Conservation (phyloP, 768 basidiomycete genomes). For the Termitomyces sp. region DNA sequence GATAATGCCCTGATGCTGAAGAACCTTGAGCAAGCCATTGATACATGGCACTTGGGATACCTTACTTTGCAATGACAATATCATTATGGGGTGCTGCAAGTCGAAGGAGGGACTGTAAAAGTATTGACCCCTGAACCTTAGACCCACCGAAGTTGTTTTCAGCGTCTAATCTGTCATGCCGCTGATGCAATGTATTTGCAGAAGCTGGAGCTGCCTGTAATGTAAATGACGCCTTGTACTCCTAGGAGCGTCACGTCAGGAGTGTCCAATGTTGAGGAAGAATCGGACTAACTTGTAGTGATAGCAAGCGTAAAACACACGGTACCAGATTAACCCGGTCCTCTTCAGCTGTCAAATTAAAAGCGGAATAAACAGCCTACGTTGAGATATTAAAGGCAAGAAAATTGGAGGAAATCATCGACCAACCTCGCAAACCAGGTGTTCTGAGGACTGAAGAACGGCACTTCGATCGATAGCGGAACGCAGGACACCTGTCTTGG, state of each 20-base stretch:
- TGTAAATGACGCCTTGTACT: constrained; percentile 12
- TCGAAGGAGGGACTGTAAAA: constrained; percentile 78
- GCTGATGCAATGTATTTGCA: not conserved
- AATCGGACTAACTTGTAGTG: constrained; percentile 37
- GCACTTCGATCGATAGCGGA: constrained; percentile 68
- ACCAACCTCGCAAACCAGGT: constrained; percentile 53
- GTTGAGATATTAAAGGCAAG: constrained; percentile 4
- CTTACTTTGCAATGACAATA: constrained; percentile 64
- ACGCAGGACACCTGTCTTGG: constrained; percentile 73
- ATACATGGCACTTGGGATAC: not conserved
- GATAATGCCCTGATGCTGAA: constrained; percentile 54
- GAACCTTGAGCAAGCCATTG: not conserved
- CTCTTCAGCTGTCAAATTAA: constrained; percentile 47
- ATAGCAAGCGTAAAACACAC: constrained; percentile 56
- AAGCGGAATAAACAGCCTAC: constrained; percentile 56
- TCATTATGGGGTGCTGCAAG: constrained; percentile 64
- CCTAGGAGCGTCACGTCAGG: constrained; percentile 10
- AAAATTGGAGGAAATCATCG: not conserved
- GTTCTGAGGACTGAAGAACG: constrained; percentile 38
- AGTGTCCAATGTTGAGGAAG: not conserved
- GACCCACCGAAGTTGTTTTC: constrained; percentile 45
- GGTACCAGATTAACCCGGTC: constrained; percentile 53
- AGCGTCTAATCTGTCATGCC: constrained; percentile 12
- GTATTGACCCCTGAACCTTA: constrained; percentile 77
- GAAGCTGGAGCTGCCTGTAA: not conserved